Base-by-base conservation (phyloP, 2,329 filamentous ascomycete genomes). In the Xylariaceae sp. region DNA sequence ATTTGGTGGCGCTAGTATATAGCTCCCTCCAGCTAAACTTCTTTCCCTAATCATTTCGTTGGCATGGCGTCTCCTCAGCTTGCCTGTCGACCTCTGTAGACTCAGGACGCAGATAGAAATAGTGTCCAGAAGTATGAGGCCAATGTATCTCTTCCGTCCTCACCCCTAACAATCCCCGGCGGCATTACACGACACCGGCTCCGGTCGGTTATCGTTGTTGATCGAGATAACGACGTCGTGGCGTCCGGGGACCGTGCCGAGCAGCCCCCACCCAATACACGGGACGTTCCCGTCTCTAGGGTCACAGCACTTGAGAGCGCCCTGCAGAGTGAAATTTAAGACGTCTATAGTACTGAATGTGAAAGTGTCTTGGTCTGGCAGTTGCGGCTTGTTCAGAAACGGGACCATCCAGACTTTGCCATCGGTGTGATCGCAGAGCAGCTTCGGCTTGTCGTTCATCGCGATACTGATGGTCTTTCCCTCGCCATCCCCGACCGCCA, bases 341-440 rank as follows among this genome's bases (percentile, higher is more conserved):
- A 39, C 36, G n/a, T 39, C 36, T 4, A 11, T 23, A 4, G 36
- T 39, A 8, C 20, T 20, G 20, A 39, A 39, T 4, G 16, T 39
- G 36, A 39, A 39, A 4, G 36, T 21, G 13, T 39, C 36, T 16
- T 39, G 16, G 16, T 8, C 5, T 4, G 36, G 36, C 36, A 8
- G 9, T 2, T 16, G 30, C 9, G 33, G 10, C 8, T 30, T 41
- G 13, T 26, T 32, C 2, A 6, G 6, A n/a, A 32, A 48, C 2
- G 27, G 33, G 35, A 24, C 3, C 10, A 47, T 47, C 44, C 44
- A 47, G 23, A 47, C 24, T 23, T 47, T 47, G 32, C 32, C 35
- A 10, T 21, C n/a, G 8, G 27, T 15, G 3, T 39, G n/a, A 11
- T 39, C 32, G 7, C 44, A 47, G 26, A 47, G 33, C 3, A 47